A percentile compares a stretch with the other conserved stretches of the same genome.
Conservation (phyloP, 2,329 filamentous ascomycete species). For the Neopestalotiopsis sp. region DNA sequence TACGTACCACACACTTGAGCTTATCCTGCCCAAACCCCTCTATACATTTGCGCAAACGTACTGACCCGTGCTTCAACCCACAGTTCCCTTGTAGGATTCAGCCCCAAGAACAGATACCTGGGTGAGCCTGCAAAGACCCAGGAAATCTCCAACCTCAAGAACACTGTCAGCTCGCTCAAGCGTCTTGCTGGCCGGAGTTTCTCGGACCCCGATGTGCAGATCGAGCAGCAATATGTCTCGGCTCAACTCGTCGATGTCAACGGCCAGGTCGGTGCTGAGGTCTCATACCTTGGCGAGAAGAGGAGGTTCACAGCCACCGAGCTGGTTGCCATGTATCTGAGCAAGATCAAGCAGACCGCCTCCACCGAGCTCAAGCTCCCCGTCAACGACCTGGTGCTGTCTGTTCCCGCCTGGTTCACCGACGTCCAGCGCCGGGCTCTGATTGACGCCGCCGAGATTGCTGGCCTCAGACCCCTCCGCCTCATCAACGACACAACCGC, state of each 20-base stretch:
- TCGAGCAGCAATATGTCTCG: constrained; percentile 91
- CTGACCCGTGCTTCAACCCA: constrained; percentile 29
- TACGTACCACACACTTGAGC: constrained; percentile 59
- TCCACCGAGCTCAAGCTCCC: constrained; percentile 87
- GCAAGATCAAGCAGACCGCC: constrained; percentile 90
- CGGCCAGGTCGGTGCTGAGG: constrained; percentile 94
- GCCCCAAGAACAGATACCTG: constrained; percentile 90
- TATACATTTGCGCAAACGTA: constrained; percentile 15
- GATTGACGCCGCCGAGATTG: constrained; percentile 91
- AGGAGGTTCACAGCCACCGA: constrained; percentile 94
- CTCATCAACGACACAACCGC: constrained; percentile 99
- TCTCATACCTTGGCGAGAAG: constrained; percentile 92
- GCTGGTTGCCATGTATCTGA: constrained; percentile 92
- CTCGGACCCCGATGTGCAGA: constrained; percentile 88
- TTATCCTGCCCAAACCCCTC: neutral
- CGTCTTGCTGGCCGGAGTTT: constrained; percentile 87
- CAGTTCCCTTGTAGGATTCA: constrained; percentile 93
- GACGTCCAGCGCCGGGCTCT: constrained; percentile 89
- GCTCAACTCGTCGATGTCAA: constrained; percentile 86
- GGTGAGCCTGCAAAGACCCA: constrained; percentile 97
- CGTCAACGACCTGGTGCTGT: constrained; percentile 92
- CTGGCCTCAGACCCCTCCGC: constrained; percentile 88
- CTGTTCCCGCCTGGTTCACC: constrained; percentile 96
- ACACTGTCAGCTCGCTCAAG: constrained; percentile 93
- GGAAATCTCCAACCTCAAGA: constrained; percentile 99